Conservation (phyloP, 2,329 filamentous ascomycete genomes). For the Chrysoporthe puriensis region DNA sequence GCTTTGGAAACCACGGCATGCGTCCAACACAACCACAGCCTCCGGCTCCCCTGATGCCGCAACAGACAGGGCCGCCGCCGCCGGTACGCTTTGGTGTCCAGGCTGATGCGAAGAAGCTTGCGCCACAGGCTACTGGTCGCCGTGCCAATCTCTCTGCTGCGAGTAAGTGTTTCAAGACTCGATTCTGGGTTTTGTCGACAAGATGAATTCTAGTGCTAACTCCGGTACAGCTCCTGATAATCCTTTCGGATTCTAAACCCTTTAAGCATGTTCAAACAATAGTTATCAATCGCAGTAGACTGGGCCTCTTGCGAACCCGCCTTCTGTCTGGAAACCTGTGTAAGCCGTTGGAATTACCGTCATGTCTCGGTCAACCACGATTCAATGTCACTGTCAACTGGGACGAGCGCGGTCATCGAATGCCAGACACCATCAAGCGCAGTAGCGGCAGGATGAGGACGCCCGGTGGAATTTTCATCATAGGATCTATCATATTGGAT, state of each 20-base stretch:
- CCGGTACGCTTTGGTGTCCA: constrained; percentile 86
- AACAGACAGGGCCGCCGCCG: constrained; percentile 85
- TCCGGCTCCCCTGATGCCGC: constrained; percentile 68
- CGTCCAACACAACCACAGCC: constrained; percentile 60
- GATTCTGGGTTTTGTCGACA: neutral
- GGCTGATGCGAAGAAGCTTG: constrained; percentile 72
- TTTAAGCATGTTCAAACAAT: neutral
- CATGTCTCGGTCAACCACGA: neutral
- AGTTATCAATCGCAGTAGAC: neutral
- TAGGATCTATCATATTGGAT: neutral
- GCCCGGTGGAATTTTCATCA: constrained; percentile 1
- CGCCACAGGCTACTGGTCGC: constrained; percentile 83
- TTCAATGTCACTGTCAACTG: neutral
- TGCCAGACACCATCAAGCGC: neutral
- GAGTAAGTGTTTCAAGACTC: constrained; percentile 68
- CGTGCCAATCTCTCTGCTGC: constrained; percentile 91
- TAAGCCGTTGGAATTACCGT: neutral
- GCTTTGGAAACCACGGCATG: constrained; percentile 45
- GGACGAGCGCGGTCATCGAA: neutral
- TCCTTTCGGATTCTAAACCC: constrained; percentile 54
- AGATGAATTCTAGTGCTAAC: constrained; percentile 29
- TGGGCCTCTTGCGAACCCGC: too few species aligned
- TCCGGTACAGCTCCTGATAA: constrained; percentile 51
- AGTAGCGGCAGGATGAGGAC: neutral
- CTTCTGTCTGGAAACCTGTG: neutral